Conservation (phyloP, 441 rosid species). For the Viola pubescens region DNA sequence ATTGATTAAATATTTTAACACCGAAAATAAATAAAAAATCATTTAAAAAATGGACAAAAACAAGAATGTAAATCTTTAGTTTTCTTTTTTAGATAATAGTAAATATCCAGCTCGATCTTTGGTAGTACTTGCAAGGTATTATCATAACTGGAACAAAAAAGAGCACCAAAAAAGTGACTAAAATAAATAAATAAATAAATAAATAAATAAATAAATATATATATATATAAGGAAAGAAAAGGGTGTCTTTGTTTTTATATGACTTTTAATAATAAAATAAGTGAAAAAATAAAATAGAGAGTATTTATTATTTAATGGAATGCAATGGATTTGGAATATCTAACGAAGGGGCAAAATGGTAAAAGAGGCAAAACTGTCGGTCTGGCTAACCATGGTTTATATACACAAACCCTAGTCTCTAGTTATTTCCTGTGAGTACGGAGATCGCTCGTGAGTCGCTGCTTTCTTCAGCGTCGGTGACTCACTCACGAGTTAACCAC, state of each 20-base stretch:
- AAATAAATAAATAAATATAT: too few species aligned
- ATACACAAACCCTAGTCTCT: slow-evolving; percentile 26
- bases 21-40: too few species aligned
- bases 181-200: too few species aligned
- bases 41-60: too few species aligned
- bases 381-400: slow-evolving; percentile 41
- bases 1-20: too few species aligned
- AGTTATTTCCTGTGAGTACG: slow-evolving; percentile 28
- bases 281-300: background rate
- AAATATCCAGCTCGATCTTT: too few species aligned
- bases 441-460: slow-evolving; percentile 32
- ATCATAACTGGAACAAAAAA: too few species aligned
- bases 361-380: slow-evolving; percentile 45
- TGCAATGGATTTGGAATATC: background rate
- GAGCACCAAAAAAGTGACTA: too few species aligned
- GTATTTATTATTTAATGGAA: background rate
- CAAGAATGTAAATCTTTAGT: too few species aligned
- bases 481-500: slow-evolving; percentile 41
- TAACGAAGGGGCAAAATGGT: slow-evolving; percentile 11
- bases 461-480: slow-evolving; percentile 62
- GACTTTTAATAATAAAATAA: background rate
- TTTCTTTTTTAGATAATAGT: too few species aligned
- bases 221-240: too few species aligned
- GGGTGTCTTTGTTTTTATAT: background rate
- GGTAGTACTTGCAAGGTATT: too few species aligned